Percentiles rank a stretch among this genome's conserved stretches.
These are phyloP conservation scores for Pontederia paniculata DNA, from an alignment of 176 grass and related monocot genomes.

Conservation along the genomic window DNA sequence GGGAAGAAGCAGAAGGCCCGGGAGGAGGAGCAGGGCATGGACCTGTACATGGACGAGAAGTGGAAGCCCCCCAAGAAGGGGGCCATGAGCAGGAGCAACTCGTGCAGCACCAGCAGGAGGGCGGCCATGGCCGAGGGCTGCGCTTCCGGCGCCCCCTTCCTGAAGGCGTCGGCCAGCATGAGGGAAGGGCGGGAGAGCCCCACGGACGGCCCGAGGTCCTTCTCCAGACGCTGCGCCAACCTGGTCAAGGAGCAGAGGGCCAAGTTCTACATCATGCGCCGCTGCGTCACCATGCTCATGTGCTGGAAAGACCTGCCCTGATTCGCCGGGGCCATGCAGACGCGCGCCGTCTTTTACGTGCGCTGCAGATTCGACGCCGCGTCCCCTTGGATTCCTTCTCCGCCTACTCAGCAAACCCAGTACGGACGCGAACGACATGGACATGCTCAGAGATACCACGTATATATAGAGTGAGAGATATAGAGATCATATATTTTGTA, in stretches of 20 bases:
- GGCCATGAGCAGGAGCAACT: background rate
- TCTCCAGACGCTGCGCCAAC: constrained; percentile 26
- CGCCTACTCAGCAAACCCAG: background rate
- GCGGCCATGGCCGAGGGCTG: background rate
- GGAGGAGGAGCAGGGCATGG: background rate
- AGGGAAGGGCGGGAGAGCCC: background rate
- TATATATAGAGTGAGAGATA: too few species aligned
- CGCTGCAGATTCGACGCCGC: background rate
- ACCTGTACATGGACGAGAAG: constrained; percentile 4
- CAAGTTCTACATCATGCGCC: constrained; percentile 48
- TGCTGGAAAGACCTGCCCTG: constrained; percentile 35
- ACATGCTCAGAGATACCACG: background rate
- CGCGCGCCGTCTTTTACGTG: too few species aligned
- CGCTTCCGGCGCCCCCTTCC: background rate
- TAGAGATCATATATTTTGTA: too few species aligned
- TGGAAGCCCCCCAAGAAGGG: constrained; percentile 8
- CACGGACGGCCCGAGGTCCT: constrained; percentile 8
- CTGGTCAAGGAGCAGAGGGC: constrained; percentile 36
- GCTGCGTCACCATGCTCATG: constrained; percentile 48
- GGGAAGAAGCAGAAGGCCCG: background rate
- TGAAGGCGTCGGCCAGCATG: constrained; percentile 4
- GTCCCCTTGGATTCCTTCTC: background rate
- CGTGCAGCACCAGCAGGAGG: background rate
- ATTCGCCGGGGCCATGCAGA: background rate
- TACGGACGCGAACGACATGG: background rate